A percentile compares a stretch with the other conserved stretches of the same genome.
Conservation (phyloP, 352 stramenopile genomes). For the Phytophthora chlamydospora region DNA sequence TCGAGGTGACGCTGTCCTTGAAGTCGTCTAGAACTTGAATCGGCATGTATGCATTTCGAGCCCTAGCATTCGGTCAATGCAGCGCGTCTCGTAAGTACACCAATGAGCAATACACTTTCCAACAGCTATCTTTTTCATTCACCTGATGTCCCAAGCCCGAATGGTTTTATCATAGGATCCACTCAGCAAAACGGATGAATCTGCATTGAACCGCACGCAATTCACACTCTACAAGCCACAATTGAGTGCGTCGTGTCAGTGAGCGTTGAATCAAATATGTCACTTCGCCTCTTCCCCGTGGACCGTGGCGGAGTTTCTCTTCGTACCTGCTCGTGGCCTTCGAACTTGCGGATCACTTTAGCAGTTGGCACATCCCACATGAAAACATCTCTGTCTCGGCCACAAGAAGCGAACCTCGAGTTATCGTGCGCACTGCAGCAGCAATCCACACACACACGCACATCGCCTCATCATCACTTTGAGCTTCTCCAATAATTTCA, state of each 20-base stretch:
- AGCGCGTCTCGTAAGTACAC: slow-evolving; percentile 7
- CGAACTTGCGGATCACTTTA: slow-evolving; percentile 88
- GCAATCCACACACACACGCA: neutral
- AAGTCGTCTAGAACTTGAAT: slow-evolving; percentile 91
- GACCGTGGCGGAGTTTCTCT: neutral
- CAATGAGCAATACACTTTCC: neutral
- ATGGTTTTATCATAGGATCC: slow-evolving; percentile 91
- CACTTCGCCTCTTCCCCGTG: too few relatives aligned
- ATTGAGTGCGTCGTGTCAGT: neutral
- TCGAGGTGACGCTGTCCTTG: slow-evolving; percentile 88
- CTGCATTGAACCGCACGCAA: slow-evolving; percentile 80
- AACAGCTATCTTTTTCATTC: neutral
- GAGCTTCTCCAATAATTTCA: neutral
- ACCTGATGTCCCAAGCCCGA: slow-evolving; percentile 80
- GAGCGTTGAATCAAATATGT: too few relatives aligned
- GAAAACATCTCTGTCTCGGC: slow-evolving; percentile 86
- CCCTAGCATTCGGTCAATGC: slow-evolving; percentile 32
- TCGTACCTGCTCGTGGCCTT: slow-evolving; percentile 79
- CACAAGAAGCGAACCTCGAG: slow-evolving; percentile 86
- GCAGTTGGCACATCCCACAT: slow-evolving; percentile 90
- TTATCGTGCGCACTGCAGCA: slow-evolving; percentile 81
- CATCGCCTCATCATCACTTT: slow-evolving; percentile 3
- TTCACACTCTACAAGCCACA: slow-evolving; percentile 71
- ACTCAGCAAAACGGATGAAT: slow-evolving; percentile 83
- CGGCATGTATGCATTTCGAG: slow-evolving; percentile 71